A percentile compares a stretch with the other conserved stretches of the same genome.
Conservation (phyloP, 352 stramenopile species). For the Globisporangium paroecandrum region DNA sequence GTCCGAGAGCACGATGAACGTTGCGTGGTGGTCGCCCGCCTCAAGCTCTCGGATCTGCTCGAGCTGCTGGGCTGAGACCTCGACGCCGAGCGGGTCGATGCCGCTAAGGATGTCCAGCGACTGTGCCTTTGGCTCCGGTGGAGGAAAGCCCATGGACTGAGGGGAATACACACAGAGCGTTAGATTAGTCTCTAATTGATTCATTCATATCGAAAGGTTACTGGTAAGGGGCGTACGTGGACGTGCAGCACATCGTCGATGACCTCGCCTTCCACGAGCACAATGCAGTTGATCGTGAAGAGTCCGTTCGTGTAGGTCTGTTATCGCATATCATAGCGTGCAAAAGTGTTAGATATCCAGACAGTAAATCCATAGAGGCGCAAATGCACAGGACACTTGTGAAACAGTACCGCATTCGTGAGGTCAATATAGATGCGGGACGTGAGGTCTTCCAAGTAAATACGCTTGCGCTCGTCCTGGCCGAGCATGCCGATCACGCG, state of each 20-base stretch:
- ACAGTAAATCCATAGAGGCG: background rate
- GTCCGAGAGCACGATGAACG: constrained; percentile 93
- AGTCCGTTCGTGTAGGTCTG: constrained; percentile 82
- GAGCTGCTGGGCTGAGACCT: constrained; percentile 75
- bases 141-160: constrained; percentile 88
- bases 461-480: constrained; percentile 74
- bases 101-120: constrained; percentile 73
- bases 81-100: constrained; percentile 78
- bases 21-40: constrained; percentile 73
- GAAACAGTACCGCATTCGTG: constrained; percentile 40
- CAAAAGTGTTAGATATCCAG: background rate
- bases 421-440: constrained; percentile 80
- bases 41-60: constrained; percentile 82
- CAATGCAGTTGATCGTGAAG: constrained; percentile 91
- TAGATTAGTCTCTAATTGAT: background rate
- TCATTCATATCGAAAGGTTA: background rate
- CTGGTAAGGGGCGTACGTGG: constrained; percentile 44
- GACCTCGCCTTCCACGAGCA: constrained; percentile 93
- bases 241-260: constrained; percentile 90
- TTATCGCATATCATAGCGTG: background rate
- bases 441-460: constrained; percentile 82
- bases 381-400: background rate
- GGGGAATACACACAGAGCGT: background rate
- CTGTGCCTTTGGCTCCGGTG: constrained; percentile 78
- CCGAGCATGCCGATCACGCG: constrained; percentile 84